Evolutionary conservation across 2,329 filamentous ascomycete species (phyloP).

Genomic region (Teratosphaeria zuluensis): DNA sequence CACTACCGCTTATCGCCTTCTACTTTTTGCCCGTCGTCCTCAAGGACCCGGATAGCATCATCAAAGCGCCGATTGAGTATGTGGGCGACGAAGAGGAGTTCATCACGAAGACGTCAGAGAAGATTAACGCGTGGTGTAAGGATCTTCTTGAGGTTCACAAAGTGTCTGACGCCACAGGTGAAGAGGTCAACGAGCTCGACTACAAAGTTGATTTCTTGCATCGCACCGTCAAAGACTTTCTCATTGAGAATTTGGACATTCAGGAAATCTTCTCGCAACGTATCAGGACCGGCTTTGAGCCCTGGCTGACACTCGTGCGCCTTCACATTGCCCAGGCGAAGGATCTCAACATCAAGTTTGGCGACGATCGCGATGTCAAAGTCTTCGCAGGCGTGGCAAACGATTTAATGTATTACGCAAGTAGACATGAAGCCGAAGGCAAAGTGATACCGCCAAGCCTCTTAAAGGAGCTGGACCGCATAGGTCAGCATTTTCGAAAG

Average conservation of each 20-base stretch:
- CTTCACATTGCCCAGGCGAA: not conserved
- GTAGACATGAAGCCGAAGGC: not conserved
- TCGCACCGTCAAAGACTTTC: conserved; percentile 1
- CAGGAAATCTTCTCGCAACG: not conserved
- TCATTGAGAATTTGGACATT: conserved; percentile 4
- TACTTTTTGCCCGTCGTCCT: not conserved
- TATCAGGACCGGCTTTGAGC: not conserved
- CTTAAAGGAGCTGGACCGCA: not conserved
- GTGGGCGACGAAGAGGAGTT: not conserved
- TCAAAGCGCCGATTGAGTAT: not conserved
- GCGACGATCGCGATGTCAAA: not conserved
- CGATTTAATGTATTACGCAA: not conserved
- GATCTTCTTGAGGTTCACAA: conserved; percentile 1
- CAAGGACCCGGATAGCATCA: not conserved
- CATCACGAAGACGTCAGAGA: not conserved
- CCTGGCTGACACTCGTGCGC: not conserved
- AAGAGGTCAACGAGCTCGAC: not conserved
- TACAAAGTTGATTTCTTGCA: not conserved
- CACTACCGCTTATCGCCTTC: not conserved
- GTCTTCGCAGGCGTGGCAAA: not conserved
- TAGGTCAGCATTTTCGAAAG: not conserved
- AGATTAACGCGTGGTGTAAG: not conserved
- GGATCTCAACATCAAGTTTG: not conserved
- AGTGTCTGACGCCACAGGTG: not conserved
- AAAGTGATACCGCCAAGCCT: not conserved